Conservation (phyloP, 371 early-diverging fungal species). For the Catenaria anguillulae region DNA sequence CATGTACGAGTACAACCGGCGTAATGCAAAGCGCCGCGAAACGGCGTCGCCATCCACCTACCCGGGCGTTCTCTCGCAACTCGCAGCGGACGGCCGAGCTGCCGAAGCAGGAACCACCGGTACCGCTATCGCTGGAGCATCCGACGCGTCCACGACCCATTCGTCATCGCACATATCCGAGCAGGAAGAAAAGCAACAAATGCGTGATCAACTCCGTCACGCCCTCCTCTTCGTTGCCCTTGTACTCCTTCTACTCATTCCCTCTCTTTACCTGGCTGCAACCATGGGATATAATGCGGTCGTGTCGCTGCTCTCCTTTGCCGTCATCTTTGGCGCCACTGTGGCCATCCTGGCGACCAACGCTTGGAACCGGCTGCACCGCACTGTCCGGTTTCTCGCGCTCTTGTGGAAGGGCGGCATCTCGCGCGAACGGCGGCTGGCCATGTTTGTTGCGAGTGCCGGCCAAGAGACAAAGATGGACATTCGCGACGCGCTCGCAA, state of each 20-base stretch:
- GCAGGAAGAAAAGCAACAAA: not conserved
- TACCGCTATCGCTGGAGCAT: too few relatives aligned
- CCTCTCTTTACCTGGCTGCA: not conserved
- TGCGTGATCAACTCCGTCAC: not conserved
- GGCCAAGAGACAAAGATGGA: not conserved
- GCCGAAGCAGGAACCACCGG: too few relatives aligned
- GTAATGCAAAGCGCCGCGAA: too few relatives aligned
- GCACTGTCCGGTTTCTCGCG: not conserved
- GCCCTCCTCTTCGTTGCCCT: not conserved
- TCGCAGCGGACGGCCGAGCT: too few relatives aligned
- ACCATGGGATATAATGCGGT: not conserved
- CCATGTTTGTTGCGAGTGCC: too few relatives aligned
- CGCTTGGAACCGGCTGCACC: not conserved
- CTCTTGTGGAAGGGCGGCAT: not conserved
- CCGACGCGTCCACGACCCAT: too few relatives aligned
- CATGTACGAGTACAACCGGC: too few relatives aligned
- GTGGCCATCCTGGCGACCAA: too few relatives aligned
- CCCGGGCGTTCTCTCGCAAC: too few relatives aligned
- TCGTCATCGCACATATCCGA: too few relatives aligned
- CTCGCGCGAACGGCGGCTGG: not conserved
- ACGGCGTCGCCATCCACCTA: too few relatives aligned
- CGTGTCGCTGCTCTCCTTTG: not conserved
- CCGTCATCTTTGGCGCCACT: too few relatives aligned
- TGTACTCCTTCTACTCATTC: not conserved
- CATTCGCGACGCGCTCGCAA: not conserved